Percentiles rank a stretch among this genome's conserved stretches.
Evolutionary conservation across 192 early-diverging fungal genomes (phyloP).

Genomic region (Podila minutissima): DNA sequence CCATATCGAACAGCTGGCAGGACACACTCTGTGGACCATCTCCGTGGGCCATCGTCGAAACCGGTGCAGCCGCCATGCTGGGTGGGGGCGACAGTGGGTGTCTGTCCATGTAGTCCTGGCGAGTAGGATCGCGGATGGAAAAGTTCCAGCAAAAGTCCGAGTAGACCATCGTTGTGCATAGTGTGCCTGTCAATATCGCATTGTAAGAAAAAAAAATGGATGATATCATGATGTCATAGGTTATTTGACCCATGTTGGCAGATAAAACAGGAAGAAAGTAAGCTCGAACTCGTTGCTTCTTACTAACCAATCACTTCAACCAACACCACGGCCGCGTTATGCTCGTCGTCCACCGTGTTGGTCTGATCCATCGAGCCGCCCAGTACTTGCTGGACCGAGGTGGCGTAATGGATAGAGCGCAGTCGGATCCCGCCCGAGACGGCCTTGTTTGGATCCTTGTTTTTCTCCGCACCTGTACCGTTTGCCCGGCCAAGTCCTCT

Average conservation of each 20-base stretch:
- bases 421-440: conserved; percentile 12
- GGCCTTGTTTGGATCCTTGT: conserved; percentile 9
- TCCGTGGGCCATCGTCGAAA: background rate
- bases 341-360: background rate
- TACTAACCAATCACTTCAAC: conserved; percentile 29
- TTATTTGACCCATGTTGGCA: no score
- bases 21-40: background rate
- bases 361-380: background rate
- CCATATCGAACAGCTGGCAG: conserved; percentile 13
- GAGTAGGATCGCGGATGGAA: conserved; percentile 13
- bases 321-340: background rate
- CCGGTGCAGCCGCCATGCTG: background rate
- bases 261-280: background rate
- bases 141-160: conserved; percentile 23
- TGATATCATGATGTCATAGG: no score
- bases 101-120: conserved; percentile 8
- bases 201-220: no score
- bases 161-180: conserved; percentile 6
- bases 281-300: background rate
- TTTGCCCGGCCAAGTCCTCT: background rate
- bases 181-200: background rate
- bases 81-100: background rate
- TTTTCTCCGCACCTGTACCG: background rate
- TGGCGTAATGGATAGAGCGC: conserved; percentile 8
- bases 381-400: conserved; percentile 2